Evolutionary conservation across 2,329 filamentous ascomycete genomes (phyloP), one percentile per base, ranked within the genome.

Genomic region (Fusarium abutilonis): DNA sequence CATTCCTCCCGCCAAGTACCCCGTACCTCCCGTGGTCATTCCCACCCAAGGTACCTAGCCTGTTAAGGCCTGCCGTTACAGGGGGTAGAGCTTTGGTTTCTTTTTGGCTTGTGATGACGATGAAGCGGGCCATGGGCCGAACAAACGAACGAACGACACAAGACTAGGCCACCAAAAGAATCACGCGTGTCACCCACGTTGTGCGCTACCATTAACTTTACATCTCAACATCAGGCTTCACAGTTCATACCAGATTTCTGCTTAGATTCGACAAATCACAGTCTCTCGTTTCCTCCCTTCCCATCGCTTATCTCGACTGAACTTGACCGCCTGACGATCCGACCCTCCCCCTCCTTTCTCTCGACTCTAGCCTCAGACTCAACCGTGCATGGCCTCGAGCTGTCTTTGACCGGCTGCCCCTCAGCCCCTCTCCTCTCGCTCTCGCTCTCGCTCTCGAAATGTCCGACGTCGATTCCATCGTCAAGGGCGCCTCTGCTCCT

Each of bases 401-500:
- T 66, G 44, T 51, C 34, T 49, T 49, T 68, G 42, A 68, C 42
- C 53, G 57, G 66, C 69, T 70, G 64, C 60, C 50, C 51, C 59
- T 58, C 64, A 66, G 69, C 64, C 64, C 57, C 43, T 55, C 36
- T 34, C 34, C 42, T 34, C 40, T 32, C 15, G 10, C 11, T 31
- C 28, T 14, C 23, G 40, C 34, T 31, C 28, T 14, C 23, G 40
- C 34, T 43, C 42, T 34, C 57, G 55, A 52, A 49, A 89, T 90
- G 86, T 81, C 86, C 68, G 84, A 88, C 73, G 83, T 96, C 73
- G 93, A 97, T 79, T 92, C 93, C 71, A 85, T 97, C 71, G 92
- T 98, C 79, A 98, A 97, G 79, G 94, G 93, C 72, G 89, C 92
- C 45, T 90, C 92, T 56, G 80, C 87, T 56, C 84, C 89, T 52